These are phyloP conservation scores for Aphanomyces astaci DNA, from an alignment of 352 stramenopile genomes.

Conservation along the genomic window DNA sequence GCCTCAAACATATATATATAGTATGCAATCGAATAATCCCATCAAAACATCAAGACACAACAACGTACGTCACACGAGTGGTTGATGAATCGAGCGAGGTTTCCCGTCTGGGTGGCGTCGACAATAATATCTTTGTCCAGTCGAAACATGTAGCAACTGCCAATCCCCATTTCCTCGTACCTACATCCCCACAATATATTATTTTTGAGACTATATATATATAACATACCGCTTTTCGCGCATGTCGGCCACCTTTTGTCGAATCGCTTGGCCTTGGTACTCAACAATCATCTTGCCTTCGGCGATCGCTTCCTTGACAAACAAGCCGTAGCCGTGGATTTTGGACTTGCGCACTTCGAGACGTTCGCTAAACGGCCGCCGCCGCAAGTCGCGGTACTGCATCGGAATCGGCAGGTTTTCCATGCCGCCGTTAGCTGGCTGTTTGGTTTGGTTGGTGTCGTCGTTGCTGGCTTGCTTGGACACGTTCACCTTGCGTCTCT, in stretches of 20 bases:
- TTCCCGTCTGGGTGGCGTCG: slow-evolving; percentile 89
- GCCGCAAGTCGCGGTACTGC: slow-evolving; percentile 89
- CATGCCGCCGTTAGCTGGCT: slow-evolving; percentile 31
- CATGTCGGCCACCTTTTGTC: slow-evolving; percentile 86
- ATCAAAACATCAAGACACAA: background rate
- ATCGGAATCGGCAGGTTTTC: slow-evolving; percentile 79
- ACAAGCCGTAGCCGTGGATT: slow-evolving; percentile 96
- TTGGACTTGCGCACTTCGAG: slow-evolving; percentile 88
- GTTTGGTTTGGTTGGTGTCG: slow-evolving; percentile 23
- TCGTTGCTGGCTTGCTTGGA: slow-evolving; percentile 50
- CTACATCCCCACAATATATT: background rate
- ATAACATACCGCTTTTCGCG: slow-evolving; percentile 68
- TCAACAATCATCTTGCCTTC: slow-evolving; percentile 96
- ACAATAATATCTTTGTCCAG: slow-evolving; percentile 92
- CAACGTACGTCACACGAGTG: slow-evolving; percentile 79
- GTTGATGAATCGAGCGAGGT: slow-evolving; percentile 95
- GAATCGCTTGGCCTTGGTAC: slow-evolving; percentile 92
- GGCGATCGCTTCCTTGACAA: slow-evolving; percentile 84
- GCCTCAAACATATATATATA: too few relatives aligned
- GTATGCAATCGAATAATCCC: slow-evolving; percentile 1
- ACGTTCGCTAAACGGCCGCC: slow-evolving; percentile 82
- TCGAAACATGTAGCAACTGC: slow-evolving; percentile 98
- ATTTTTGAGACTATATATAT: background rate
- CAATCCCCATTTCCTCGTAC: slow-evolving; percentile 91
- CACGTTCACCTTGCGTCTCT: slow-evolving; percentile 29